Base-by-base conservation (phyloP, 768 basidiomycete genomes). In the Rossbeevera mucosa region DNA sequence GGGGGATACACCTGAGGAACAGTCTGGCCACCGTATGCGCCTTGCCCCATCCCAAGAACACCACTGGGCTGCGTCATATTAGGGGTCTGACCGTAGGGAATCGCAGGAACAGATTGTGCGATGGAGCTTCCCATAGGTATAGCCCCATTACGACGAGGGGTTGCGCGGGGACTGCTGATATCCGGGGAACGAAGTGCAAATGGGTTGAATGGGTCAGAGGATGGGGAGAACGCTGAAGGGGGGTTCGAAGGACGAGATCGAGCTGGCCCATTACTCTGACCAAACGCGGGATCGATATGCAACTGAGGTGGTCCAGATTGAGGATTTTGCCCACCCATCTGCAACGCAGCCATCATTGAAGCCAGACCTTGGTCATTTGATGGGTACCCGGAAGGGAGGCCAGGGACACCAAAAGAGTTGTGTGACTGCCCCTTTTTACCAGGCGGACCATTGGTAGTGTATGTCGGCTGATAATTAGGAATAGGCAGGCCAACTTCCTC, bases 401-500 rank as follows among this genome's bases (percentile, higher is more conserved):
- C 87, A 21, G 88, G 86, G 55, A 91, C 80, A 40, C 81, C 84
- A 59, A 77, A 88, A 30, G 75, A 76, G 55, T 64, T 74, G 59
- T 82, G 80, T 31, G 75, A 56, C 30, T 74, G 72, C 46, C 75
- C 71, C 70, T 90, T 90, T 55, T 82, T 79, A 55, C 77, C 74
- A 7, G 81, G 75, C 7, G 83, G 74, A 54, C 78, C 80, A 55
- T 82, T 83, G 24, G 71, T 71, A 14, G 82, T 76, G 67, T 89
- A 91, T 13, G 83, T 83, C 12, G 89, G 85, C 69, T 91, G 88
- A 71, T 90, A 86, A 72, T 85, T 91, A 49, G 88, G 90, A 44
- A 93, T 86, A 6, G 91, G 89, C 41, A 97, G 72, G 12, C 94
- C 94, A 56, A 96, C 93, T 72, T 95, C 94, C 67, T 96, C 93